Base-by-base conservation (phyloP, 73 alveolate species). In the Paramecium biaurelia region DNA sequence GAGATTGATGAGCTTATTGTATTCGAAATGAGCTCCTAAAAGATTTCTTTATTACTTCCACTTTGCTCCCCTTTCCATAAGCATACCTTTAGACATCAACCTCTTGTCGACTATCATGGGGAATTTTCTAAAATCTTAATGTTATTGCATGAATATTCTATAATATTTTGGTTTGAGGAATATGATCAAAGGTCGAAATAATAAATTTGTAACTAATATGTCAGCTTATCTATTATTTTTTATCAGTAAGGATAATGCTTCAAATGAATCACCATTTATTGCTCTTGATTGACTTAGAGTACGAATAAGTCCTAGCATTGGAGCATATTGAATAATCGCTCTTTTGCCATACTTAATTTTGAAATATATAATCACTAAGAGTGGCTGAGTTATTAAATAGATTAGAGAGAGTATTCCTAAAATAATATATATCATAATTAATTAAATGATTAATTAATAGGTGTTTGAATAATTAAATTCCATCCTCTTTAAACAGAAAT, bases 21-120 rank as follows among this genome's bases (percentile, higher is more conserved):
- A 72, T 38, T 72, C 58, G 11, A 72, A 72, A 72, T 72, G 86
- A 72, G 63, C 9, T 35, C 86, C 86, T n/a, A 72, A 37, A 28
- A 72, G 58, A 9, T n/a, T 4, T 72, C 37, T 72, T 37, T 72
- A 72, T 11, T 38, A n/a, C 10, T 35, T 14, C 86, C 86, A 72
- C 20, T 72, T 32, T 15, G 56, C 21, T 32, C 86, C 86, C 18
- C 37, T 26, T n/a, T 38, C 86, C 56, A 38, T 72, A 0, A 72
- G 2, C 86, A 72, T 72, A 4, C 86, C 86, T 72, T 72, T 35
- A 0, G n/a, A 1, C 0, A 30, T 35, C 32, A 72, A 38, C 35
- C 45, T 28, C 67, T 38, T 35, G 32, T 72, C 63, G 35, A 38
- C 59, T 21, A 72, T 38, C 58, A 72, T 35, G 7, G 20, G 56